Evolutionary conservation across 805 yeast species (phyloP), one percentile per base, ranked within the genome.

Genomic region (Candida broadrunensis): DNA sequence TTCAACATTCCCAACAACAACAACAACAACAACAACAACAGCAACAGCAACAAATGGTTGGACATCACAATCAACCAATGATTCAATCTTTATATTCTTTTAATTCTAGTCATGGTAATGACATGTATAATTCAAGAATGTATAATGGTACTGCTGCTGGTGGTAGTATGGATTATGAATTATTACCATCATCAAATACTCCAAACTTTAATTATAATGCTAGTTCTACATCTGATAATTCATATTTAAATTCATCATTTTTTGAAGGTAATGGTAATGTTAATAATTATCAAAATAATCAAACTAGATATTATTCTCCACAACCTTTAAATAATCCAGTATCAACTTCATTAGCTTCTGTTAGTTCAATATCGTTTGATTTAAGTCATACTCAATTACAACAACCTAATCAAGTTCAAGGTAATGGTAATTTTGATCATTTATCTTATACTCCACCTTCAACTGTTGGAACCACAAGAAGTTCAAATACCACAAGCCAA

Each of bases 21-120:
- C 26, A 14, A 37, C 33, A 24, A 40, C 30, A 13, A 7, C 38
- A 34, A 27, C 17, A 17, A 23, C 35, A 17, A 41, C 35, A 26
- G 7, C 38, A 17, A 13, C 38, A 38, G 13, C 40, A 33, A 12
- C 36, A 35, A 24, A n/a, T n/a, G n/a, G n/a, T n/a, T n/a, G n/a
- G n/a, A n/a, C n/a, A n/a, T 31, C 34, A 9, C 29, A 33, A 15
- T 19, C 27, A 18, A 7, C 39, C 35, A 36, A 16, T 16, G 26
- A 13, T 35, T 13, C 29, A 25, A 25, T n/a, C n/a, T n/a, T n/a
- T 8, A 9, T 15, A 29, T 15, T 14, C 18, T 14, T 29, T 14
- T 13, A 5, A 7, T 15, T 5, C 8, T 25, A 25, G 13, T 12
- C 7, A 7, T 25, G 13, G 5, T n/a, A 29, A 29, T 29, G 32